Conservation (phyloP, 1,139 yeast genomes). For the Yamadazyma triangularis region DNA sequence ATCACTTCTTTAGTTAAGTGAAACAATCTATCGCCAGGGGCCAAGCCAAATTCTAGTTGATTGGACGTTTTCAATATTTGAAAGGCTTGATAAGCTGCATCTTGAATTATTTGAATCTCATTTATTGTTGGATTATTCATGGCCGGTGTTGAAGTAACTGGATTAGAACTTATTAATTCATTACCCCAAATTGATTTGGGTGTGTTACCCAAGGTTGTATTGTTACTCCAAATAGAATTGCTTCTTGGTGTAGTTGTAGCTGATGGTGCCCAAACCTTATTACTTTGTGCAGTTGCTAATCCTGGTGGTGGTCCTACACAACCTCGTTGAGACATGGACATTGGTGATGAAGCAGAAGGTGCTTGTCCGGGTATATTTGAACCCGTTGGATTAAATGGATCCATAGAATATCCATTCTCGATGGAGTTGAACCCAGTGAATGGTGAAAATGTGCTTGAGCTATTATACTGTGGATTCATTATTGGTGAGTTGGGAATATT, state of each 20-base stretch:
- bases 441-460: constrained; percentile 18
- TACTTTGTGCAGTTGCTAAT: constrained; percentile 5
- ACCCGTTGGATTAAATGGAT: constrained; percentile 3
- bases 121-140: constrained; percentile 1
- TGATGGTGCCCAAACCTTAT: constrained; percentile 1
- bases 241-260: not conserved
- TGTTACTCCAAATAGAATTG: not conserved
- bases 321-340: not conserved
- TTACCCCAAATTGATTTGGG: not conserved
- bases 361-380: not conserved
- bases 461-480: not conserved
- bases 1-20: constrained; percentile 28
- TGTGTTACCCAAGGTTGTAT: not conserved
- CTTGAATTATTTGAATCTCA: constrained; percentile 8
- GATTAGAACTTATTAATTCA: not conserved
- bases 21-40: constrained; percentile 29
- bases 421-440: constrained; percentile 4
- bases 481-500: constrained; percentile 8
- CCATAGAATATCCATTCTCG: constrained; percentile 3
- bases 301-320: constrained; percentile 7
- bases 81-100: constrained; percentile 33
- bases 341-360: not conserved
- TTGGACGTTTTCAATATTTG: constrained; percentile 26
- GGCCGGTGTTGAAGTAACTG: constrained; percentile 1
- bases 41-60: constrained; percentile 38